Evolutionary conservation across 2,329 filamentous ascomycete species (phyloP), one percentile per base, ranked within the genome.

Genomic region (Madurella fahalii): DNA sequence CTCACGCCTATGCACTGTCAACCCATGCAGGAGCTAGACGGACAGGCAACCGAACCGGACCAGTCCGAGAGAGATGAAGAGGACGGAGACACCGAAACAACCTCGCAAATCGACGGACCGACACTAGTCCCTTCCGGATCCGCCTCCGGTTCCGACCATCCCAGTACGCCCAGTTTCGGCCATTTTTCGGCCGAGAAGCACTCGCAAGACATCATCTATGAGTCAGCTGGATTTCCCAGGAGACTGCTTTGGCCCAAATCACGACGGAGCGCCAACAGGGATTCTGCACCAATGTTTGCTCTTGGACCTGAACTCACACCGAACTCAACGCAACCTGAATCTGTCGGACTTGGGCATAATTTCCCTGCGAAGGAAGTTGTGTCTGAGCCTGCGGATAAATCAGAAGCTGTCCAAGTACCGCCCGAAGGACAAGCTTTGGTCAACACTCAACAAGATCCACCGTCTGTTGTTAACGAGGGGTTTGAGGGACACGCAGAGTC

Each of bases 181-280:
- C 37, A 58, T 25, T 58, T 62, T 41, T 60, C 61, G 5, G 40
- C 7, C 9, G 58, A 64, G 18, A 58, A 56, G 39, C 47, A 56
- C 2, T 57, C 56, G 2, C 59, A 61, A 16, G 50, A 58, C 5
- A 5, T 58, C 9, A n/a, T 53, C 11, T 42, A 48, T 1, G 52
- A 57, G 11, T 12, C 25, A 2, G 4, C 45, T 15, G 50, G 45
- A 3, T 43, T 53, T 15, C 54, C 60, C 18, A 55, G 58, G n/a
- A 59, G 48, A 39, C 49, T 64, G 15, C 59, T 64, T 7, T 64
- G 62, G 62, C 59, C 62, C 9, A 61, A 51, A 18, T 16, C 48
- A 18, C 50, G 47, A 15, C 46, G 37, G 11, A 49, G 40, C 17
- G 8, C 32, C 20, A 40, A 47, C 16, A 25, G 31, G 2, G 40